Percentiles rank a stretch among this genome's conserved stretches.
Conservation (phyloP, 345 rosid species). For the Populus nigra region DNA sequence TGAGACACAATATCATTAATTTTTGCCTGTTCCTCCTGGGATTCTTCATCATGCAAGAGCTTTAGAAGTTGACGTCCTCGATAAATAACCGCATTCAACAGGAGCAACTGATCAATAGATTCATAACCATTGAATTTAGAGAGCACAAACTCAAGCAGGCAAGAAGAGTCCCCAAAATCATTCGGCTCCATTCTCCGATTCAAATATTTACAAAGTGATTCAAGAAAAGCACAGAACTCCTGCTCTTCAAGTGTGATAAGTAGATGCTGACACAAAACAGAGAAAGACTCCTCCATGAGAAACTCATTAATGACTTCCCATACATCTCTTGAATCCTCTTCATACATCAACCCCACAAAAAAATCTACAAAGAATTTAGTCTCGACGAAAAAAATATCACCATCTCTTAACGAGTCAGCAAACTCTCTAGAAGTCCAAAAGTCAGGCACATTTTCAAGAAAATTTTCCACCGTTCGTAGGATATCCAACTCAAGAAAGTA, state of each 20-base stretch:
- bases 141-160: constrained; percentile 60
- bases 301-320: constrained; percentile 73
- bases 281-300: constrained; percentile 61
- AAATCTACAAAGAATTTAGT: constrained; percentile 59
- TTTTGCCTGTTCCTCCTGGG: constrained; percentile 35
- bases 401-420: constrained; percentile 74
- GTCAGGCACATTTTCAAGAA: constrained; percentile 73
- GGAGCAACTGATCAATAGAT: constrained; percentile 62
- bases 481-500: constrained; percentile 89
- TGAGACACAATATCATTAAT: constrained; percentile 43
- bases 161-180: constrained; percentile 40
- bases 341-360: constrained; percentile 60
- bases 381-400: constrained; percentile 66
- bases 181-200: constrained; percentile 23
- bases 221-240: constrained; percentile 51
- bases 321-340: constrained; percentile 57
- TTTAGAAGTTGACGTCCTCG: constrained; percentile 64
- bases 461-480: constrained; percentile 66
- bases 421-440: constrained; percentile 90
- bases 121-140: constrained; percentile 38
- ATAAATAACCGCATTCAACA: constrained; percentile 58
- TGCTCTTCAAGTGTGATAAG: constrained; percentile 67
- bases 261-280: constrained; percentile 62
- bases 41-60: constrained; percentile 60
- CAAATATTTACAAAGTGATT: constrained; percentile 40